These are phyloP conservation scores for Monarda citriodora DNA, from an alignment of 305 asterid species.

Conservation along the genomic window DNA sequence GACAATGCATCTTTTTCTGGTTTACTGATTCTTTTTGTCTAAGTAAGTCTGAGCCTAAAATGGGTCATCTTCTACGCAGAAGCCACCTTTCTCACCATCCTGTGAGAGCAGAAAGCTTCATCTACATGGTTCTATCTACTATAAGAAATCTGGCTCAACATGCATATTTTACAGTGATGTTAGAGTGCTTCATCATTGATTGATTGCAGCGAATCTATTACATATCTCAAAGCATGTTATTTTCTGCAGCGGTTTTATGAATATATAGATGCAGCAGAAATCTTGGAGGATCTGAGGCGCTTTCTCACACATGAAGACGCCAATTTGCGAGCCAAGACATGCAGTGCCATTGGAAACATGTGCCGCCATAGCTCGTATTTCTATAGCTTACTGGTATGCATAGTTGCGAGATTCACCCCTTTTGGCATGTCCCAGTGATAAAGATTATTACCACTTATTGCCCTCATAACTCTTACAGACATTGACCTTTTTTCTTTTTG, in stretches of 20 bases:
- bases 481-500: background rate
- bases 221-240: slow-evolving; percentile 22
- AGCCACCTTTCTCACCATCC: slow-evolving; percentile 11
- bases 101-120: background rate
- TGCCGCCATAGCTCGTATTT: slow-evolving; percentile 98
- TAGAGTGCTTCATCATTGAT: background rate
- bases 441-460: background rate
- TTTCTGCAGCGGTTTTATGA: slow-evolving; percentile 78
- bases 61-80: slow-evolving; percentile 11
- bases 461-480: background rate
- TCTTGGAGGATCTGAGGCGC: slow-evolving; percentile 74
- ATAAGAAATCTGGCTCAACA: background rate
- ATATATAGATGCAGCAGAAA: slow-evolving; percentile 77
- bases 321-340: slow-evolving; percentile 90
- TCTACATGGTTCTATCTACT: background rate
- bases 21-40: background rate
- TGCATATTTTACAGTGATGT: background rate
- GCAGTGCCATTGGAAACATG: slow-evolving; percentile 98
- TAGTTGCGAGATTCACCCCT: slow-evolving; percentile 5
- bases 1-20: background rate
- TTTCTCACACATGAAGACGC: slow-evolving; percentile 91
- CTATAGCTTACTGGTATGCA: slow-evolving; percentile 73
- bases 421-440: background rate
- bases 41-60: slow-evolving; percentile 6
- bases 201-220: slow-evolving; percentile 5